Evolutionary conservation across 768 basidiomycete species (phyloP).

Genomic region (Coprinopsis sp.): DNA sequence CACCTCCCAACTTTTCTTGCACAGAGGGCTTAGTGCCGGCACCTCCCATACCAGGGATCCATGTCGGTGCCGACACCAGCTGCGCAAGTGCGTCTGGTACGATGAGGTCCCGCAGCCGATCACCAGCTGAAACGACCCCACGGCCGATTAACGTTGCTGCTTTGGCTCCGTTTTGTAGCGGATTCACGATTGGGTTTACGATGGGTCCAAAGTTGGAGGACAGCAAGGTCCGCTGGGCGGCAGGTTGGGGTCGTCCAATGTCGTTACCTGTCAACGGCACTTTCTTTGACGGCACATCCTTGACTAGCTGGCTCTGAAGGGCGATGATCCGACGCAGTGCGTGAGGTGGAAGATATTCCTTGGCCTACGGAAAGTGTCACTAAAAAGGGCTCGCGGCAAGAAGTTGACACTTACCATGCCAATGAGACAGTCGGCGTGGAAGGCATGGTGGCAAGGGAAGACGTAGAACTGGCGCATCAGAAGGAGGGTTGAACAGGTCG

Average conservation of each 20-base stretch:
- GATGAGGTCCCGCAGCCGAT: conserved; percentile 86
- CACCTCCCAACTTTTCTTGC: conserved; percentile 49
- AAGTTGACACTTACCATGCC: conserved; percentile 61
- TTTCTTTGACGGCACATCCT: conserved; percentile 32
- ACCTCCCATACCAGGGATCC: conserved; percentile 69
- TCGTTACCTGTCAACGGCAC: conserved; percentile 26
- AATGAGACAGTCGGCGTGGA: conserved; percentile 97
- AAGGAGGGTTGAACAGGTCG: conserved; percentile 69
- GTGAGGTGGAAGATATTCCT: conserved; percentile 82
- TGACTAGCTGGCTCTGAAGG: conserved; percentile 81
- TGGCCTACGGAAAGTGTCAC: conserved; percentile 54
- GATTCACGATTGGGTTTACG: conserved; percentile 39
- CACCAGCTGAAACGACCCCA: conserved; percentile 83
- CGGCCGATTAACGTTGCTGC: conserved; percentile 68
- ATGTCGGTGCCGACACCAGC: conserved; percentile 70
- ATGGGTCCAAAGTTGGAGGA: conserved; percentile 67
- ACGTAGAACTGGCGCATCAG: conserved; percentile 94
- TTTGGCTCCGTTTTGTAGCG: conserved; percentile 59
- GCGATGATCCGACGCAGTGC: conserved; percentile 80
- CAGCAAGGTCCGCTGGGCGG: conserved; percentile 59
- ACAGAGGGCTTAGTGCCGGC: conserved; percentile 45
- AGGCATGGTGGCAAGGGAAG: conserved; percentile 96
- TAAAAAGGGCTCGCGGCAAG: conserved; percentile 7
- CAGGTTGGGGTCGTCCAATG: conserved; percentile 37
- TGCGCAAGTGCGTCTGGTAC: conserved; percentile 89